A percentile compares a stretch with the other conserved stretches of the same genome.
These are phyloP conservation scores for Microbotryum intermedium DNA, from an alignment of 1,284 basidiomycete species.

Conservation along the genomic window DNA sequence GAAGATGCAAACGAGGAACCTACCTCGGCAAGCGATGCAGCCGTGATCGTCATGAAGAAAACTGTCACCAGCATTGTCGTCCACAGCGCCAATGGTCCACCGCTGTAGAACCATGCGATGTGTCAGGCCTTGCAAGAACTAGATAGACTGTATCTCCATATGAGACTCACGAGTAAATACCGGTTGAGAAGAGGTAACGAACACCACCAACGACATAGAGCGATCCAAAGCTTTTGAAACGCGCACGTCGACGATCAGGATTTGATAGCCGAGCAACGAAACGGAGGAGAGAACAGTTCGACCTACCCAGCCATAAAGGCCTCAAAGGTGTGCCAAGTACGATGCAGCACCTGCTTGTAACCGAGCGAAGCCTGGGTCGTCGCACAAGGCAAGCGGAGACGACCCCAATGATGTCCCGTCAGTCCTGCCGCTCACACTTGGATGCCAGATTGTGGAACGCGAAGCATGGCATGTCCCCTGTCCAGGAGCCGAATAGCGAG, in stretches of 20 bases:
- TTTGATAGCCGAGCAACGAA: too few relatives aligned
- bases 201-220: conserved; percentile 73
- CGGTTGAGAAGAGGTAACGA: conserved; percentile 64
- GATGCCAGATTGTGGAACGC: neutral
- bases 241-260: too few relatives aligned
- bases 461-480: neutral
- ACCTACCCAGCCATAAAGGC: conserved; percentile 62
- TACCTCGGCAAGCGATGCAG: conserved; percentile 64
- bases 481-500: neutral
- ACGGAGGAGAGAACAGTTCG: too few relatives aligned
- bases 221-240: conserved; percentile 50
- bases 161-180: conserved; percentile 50
- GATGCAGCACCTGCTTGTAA: conserved; percentile 75
- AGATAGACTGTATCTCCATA: too few relatives aligned
- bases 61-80: conserved; percentile 69
- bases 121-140: too few relatives aligned
- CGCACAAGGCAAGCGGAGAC: neutral
- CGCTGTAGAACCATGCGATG: conserved; percentile 34
- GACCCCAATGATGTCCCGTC: neutral
- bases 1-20: conserved; percentile 62
- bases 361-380: conserved; percentile 57
- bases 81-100: conserved; percentile 76
- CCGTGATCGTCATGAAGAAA: conserved; percentile 74
- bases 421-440: neutral
- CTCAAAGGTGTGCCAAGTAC: conserved; percentile 67